Evolutionary conservation across 139 green algal species (phyloP).

Genomic region (Tetraselmis striata): DNA sequence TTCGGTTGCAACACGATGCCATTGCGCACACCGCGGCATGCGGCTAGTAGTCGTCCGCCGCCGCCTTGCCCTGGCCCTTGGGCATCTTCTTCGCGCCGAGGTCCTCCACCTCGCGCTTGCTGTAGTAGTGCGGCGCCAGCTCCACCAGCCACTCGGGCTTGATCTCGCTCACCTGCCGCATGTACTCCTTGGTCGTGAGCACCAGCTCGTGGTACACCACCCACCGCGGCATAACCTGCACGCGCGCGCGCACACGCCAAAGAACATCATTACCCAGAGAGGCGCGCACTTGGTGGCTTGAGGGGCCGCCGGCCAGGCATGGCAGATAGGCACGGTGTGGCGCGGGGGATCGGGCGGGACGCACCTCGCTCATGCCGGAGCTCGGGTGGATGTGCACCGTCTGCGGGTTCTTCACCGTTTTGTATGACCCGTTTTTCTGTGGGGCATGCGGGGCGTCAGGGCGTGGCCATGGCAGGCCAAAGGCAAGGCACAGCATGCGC

Average conservation of each 20-base stretch:
- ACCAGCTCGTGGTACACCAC: constrained; percentile 94
- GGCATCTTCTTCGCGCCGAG: constrained; percentile 67
- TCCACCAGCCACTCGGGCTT: constrained; percentile 93
- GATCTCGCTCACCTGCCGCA: constrained; percentile 90
- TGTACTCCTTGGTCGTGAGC: constrained; percentile 97
- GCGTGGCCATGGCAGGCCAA: too few relatives aligned
- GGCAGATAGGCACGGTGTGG: too few relatives aligned
- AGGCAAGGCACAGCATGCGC: too few relatives aligned
- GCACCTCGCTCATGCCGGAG: constrained; percentile 63
- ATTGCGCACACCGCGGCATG: too few relatives aligned
- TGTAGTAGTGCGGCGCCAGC: constrained; percentile 95
- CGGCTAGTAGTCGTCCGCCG: neutral
- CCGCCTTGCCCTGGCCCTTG: constrained; percentile 59
- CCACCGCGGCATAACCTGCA: constrained; percentile 34
- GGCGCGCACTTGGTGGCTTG: too few relatives aligned
- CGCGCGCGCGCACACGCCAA: neutral
- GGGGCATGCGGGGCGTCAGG: too few relatives aligned
- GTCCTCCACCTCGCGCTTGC: constrained; percentile 40
- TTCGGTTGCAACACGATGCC: too few relatives aligned
- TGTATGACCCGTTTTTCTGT: constrained; percentile 86
- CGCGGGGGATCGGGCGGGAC: neutral
- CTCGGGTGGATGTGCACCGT: constrained; percentile 94
- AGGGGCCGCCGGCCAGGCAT: too few relatives aligned
- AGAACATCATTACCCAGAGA: too few relatives aligned
- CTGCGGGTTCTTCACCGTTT: constrained; percentile 92